Conservation (phyloP, 2,329 filamentous ascomycete species). For the Colletotrichum lini region DNA sequence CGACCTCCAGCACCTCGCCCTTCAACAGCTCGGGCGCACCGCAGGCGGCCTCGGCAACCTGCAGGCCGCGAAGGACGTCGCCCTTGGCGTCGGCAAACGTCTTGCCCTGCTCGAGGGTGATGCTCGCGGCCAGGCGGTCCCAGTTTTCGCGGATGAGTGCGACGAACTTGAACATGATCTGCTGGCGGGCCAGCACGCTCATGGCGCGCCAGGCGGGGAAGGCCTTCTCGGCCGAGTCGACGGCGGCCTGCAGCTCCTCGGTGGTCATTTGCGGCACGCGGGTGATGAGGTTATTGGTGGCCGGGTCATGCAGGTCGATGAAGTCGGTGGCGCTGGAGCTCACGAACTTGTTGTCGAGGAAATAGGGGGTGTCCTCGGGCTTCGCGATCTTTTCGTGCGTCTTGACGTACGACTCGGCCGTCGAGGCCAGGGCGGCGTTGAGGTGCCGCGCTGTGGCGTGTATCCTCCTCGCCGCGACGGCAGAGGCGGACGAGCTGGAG, state of each 20-base stretch:
- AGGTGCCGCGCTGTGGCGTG: slow-evolving; percentile 71
- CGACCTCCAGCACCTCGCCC: slow-evolving; percentile 86
- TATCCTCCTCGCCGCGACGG: slow-evolving; percentile 65
- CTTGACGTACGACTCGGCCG: slow-evolving; percentile 75
- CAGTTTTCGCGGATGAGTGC: slow-evolving; percentile 85
- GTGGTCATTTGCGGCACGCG: slow-evolving; percentile 87
- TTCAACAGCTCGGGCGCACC: slow-evolving; percentile 86
- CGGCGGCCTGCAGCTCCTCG: slow-evolving; percentile 80
- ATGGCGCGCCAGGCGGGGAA: slow-evolving; percentile 82
- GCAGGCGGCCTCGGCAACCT: slow-evolving; percentile 88
- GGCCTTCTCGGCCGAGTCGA: slow-evolving; percentile 82
- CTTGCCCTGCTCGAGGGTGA: slow-evolving; percentile 91
- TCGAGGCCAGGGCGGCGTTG: slow-evolving; percentile 67
- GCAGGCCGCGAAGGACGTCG: slow-evolving; percentile 85
- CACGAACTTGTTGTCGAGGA: slow-evolving; percentile 85
- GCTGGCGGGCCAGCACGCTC: slow-evolving; percentile 80
- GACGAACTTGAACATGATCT: slow-evolving; percentile 91
- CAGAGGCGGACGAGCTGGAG: slow-evolving; percentile 46
- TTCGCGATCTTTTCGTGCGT: slow-evolving; percentile 79
- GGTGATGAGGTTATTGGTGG: slow-evolving; percentile 88
- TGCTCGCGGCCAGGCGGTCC: slow-evolving; percentile 87
- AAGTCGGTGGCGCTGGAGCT: slow-evolving; percentile 77
- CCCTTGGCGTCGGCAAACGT: slow-evolving; percentile 87
- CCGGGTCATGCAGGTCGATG: slow-evolving; percentile 86
- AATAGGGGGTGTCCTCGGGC: slow-evolving; percentile 82